Evolutionary conservation across 768 basidiomycete genomes (phyloP).

Genomic region (Peribolospora baueri): DNA sequence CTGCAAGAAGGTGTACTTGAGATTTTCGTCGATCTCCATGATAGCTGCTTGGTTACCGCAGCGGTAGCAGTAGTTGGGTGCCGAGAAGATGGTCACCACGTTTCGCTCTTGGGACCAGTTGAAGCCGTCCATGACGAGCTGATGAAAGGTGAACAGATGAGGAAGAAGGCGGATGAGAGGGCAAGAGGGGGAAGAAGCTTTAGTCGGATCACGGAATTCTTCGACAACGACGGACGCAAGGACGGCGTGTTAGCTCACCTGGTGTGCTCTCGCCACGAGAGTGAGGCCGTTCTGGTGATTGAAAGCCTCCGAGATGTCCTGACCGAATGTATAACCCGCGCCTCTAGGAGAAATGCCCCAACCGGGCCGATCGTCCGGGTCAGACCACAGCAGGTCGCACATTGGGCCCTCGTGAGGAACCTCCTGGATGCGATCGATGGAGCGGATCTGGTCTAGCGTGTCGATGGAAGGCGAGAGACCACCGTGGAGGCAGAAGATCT

Average conservation of each 20-base stretch:
- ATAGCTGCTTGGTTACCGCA: conserved; percentile 99
- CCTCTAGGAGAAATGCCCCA: conserved; percentile 99
- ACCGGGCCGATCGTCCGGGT: conserved; percentile 95
- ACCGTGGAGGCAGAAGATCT: conserved; percentile 98
- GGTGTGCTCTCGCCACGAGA: conserved; percentile 35
- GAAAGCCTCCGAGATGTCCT: conserved; percentile 96
- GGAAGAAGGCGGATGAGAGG: too few species aligned
- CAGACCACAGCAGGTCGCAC: conserved; percentile 98
- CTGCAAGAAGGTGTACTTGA: conserved; percentile 44
- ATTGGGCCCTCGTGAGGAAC: conserved; percentile 99
- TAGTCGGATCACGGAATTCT: too few species aligned
- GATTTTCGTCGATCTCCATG: conserved; percentile 74
- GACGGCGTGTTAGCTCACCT: background rate
- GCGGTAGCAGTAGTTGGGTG: conserved; percentile 98
- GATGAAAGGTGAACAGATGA: conserved; percentile 26
- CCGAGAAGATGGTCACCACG: conserved; percentile 97
- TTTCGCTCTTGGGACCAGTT: conserved; percentile 99
- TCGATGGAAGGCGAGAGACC: conserved; percentile 97
- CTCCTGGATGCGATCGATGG: conserved; percentile 96
- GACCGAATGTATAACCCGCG: conserved; percentile 96
- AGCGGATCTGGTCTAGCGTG: conserved; percentile 95
- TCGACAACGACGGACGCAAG: too few species aligned
- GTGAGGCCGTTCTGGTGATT: conserved; percentile 98
- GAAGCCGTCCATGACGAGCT: conserved; percentile 85
- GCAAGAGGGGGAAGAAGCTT: too few species aligned